Base-by-base conservation (phyloP, 345 rosid genomes). In the Clausena lansium region DNA sequence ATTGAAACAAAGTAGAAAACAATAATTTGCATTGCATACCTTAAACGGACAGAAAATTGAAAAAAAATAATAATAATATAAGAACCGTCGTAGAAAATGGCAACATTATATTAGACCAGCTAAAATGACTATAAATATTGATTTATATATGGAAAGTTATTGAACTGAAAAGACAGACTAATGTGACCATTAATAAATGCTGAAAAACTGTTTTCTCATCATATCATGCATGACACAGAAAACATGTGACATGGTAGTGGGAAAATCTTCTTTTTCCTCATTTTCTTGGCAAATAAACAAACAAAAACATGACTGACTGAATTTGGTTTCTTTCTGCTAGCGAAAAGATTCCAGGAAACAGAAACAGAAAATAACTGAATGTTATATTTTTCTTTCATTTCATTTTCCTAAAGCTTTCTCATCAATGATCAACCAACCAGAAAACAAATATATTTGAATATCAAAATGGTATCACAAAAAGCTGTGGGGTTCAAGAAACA, bases 351-450 rank as follows among this genome's bases (percentile, higher is more conserved):
- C 20, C 19, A 4, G 4, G 33, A 61, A 24, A 3, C 14, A 59
- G 32, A 59, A 9, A 32, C 39, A 64, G 68, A 19, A 64, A 64
- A 64, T 22, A 17, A 64, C 9, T 1, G 0, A 20, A 63, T 13
- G 30, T 28, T 0, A 65, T 24, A 35, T 33, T 35, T 68, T 41
- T 0, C 27, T 39, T 7, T 20, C 39, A 38, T 9, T 57, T 9
- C 41, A 28, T 20, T 74, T 57, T 17, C 39, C 70, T 6, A 13
- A 30, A 59, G 33, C 54, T 76, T 80, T 80, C 79, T 70, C 73
- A 50, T 38, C 32, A 50, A 71, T 70, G 68, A 50, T 38, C 32
- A 50, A 71, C 79, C 76, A 80, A 70, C 54, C 72, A 63, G 59
- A 64, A 45, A 45, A 45, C 50, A 11, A 45, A 11, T 13, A 41